These are phyloP conservation scores for Skeletonema menzelii DNA, from an alignment of 108 stramenopile genomes.

Conservation along the genomic window DNA sequence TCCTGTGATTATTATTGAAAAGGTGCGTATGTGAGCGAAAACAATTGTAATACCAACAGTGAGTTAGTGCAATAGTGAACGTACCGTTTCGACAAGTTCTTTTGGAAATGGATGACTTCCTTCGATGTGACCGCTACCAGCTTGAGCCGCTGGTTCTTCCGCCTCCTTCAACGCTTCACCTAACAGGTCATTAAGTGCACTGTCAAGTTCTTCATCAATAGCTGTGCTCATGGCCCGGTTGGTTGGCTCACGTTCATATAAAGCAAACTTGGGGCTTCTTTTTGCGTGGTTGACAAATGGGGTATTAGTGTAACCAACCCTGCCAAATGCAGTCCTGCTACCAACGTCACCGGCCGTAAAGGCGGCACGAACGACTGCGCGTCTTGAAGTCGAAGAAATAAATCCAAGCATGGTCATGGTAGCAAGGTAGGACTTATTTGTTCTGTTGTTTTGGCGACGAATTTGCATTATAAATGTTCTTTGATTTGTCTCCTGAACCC, in stretches of 20 bases:
- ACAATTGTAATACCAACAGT: slow-evolving; percentile 3
- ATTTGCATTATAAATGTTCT: slow-evolving; percentile 1
- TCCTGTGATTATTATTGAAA: neutral
- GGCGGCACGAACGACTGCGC: slow-evolving; percentile 15
- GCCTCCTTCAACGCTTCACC: slow-evolving; percentile 40
- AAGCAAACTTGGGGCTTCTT: neutral
- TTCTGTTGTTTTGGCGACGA: neutral
- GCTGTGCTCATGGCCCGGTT: slow-evolving; percentile 20
- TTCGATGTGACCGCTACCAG: slow-evolving; percentile 25
- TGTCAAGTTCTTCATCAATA: slow-evolving; percentile 62
- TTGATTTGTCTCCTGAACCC: neutral
- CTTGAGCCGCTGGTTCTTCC: slow-evolving; percentile 6
- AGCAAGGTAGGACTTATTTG: neutral
- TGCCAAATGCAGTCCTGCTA: neutral
- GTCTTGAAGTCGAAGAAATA: neutral
- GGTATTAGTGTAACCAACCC: neutral
- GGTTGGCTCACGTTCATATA: neutral
- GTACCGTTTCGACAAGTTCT: slow-evolving; percentile 26
- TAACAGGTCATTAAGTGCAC: slow-evolving; percentile 60
- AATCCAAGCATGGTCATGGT: slow-evolving; percentile 22
- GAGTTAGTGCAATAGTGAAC: neutral
- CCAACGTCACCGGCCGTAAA: slow-evolving; percentile 1
- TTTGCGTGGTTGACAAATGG: neutral
- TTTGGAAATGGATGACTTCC: slow-evolving; percentile 34
- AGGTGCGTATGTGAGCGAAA: neutral